Conservation (phyloP, 805 yeast genomes). For the Saccharomyces jurei region DNA sequence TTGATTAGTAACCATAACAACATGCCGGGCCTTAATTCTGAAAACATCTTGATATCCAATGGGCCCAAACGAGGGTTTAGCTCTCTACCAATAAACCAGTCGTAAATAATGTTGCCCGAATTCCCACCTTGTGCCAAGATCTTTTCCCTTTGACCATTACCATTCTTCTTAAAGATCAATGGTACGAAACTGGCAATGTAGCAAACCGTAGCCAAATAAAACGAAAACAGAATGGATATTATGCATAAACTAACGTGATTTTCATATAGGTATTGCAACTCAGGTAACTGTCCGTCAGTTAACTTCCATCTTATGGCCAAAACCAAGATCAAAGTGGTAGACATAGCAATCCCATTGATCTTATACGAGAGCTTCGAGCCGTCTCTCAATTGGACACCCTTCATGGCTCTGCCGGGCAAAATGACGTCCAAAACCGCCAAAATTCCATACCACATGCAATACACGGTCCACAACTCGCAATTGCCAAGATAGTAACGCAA, state of each 20-base stretch:
- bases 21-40: conserved; percentile 93
- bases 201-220: conserved; percentile 53
- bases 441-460: conserved; percentile 62
- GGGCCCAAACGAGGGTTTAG: conserved; percentile 76
- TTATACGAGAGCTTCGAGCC: conserved; percentile 63
- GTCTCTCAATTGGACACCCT: conserved; percentile 71
- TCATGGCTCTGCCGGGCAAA: conserved; percentile 53
- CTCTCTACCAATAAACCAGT: conserved; percentile 97
- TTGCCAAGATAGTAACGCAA: conserved; percentile 32
- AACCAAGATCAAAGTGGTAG: conserved; percentile 32
- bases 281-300: conserved; percentile 59
- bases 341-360: conserved; percentile 68
- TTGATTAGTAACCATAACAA: conserved; percentile 76
- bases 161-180: conserved; percentile 38
- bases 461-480: conserved; percentile 49
- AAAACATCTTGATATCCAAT: conserved; percentile 83
- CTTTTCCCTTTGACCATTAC: conserved; percentile 50
- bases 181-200: conserved; percentile 65
- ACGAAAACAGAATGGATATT: conserved; percentile 56
- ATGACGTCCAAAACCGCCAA: conserved; percentile 56
- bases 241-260: conserved; percentile 59
- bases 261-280: conserved; percentile 65
- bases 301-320: conserved; percentile 45
- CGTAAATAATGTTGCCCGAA: conserved; percentile 64
- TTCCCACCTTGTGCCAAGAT: conserved; percentile 84